A percentile compares a stretch with the other conserved stretches of the same genome.
Evolutionary conservation across 192 early-diverging fungal genomes (phyloP).

Genomic region (Phlyctochytrium bullatum): DNA sequence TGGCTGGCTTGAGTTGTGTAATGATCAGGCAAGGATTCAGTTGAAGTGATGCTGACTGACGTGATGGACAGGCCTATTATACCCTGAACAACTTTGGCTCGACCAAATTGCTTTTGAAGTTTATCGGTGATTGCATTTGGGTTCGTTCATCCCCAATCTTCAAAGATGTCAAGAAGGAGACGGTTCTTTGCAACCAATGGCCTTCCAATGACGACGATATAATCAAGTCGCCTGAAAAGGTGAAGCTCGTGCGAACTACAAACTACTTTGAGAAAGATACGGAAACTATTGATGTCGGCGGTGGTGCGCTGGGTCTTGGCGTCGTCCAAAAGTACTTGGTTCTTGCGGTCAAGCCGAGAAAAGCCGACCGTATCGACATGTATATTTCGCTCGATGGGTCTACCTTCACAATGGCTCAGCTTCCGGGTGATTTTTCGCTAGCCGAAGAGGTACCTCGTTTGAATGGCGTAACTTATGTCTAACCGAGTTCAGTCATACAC

Average conservation of each 20-base stretch:
- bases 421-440: slow-evolving; percentile 31
- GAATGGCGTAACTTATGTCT: slow-evolving; percentile 28
- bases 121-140: slow-evolving; percentile 73
- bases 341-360: slow-evolving; percentile 41
- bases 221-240: slow-evolving; percentile 15
- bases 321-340: slow-evolving; percentile 69
- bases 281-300: slow-evolving; percentile 50
- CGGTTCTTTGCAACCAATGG: slow-evolving; percentile 68
- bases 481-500: slow-evolving; percentile 77
- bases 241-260: slow-evolving; percentile 66
- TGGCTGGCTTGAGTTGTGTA: slow-evolving; percentile 24
- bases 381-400: slow-evolving; percentile 65
- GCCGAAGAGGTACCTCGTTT: background rate
- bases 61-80: slow-evolving; percentile 21
- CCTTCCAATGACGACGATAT: slow-evolving; percentile 24
- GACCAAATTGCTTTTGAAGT: slow-evolving; percentile 46
- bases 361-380: slow-evolving; percentile 59
- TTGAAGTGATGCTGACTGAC: background rate
- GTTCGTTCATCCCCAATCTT: slow-evolving; percentile 60
- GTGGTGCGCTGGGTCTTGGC: slow-evolving; percentile 73
- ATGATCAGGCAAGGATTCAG: slow-evolving; percentile 11
- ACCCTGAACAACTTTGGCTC: slow-evolving; percentile 67
- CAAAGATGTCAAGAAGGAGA: slow-evolving; percentile 59
- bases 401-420: slow-evolving; percentile 61
- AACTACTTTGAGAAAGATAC: slow-evolving; percentile 65